A percentile compares a stretch with the other conserved stretches of the same genome.
These are phyloP conservation scores for Kuraishia borneana DNA, from an alignment of 805 yeast species.

Conservation along the genomic window DNA sequence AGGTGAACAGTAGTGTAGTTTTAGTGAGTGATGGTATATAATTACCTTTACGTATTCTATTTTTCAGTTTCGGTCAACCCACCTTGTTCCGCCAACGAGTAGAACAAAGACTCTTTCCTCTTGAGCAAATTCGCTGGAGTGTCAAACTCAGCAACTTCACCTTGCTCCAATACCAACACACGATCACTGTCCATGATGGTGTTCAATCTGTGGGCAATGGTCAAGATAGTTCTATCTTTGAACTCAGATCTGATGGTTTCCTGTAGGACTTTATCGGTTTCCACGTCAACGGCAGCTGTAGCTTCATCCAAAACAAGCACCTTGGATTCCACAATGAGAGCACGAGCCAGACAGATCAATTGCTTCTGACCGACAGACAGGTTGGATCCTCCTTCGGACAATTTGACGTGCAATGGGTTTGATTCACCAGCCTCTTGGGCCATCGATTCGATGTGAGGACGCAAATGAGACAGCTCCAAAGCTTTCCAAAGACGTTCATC, in stretches of 20 bases:
- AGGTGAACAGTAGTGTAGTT: neutral
- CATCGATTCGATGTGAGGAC: slow-evolving; percentile 46
- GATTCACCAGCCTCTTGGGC: slow-evolving; percentile 25
- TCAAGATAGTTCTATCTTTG: slow-evolving; percentile 65
- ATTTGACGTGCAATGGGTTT: slow-evolving; percentile 14
- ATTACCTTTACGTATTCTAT: neutral
- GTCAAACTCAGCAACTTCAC: slow-evolving; percentile 68
- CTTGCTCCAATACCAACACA: slow-evolving; percentile 66
- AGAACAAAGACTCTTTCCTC: slow-evolving; percentile 59
- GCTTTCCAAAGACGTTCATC: slow-evolving; percentile 84
- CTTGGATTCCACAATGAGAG: slow-evolving; percentile 51
- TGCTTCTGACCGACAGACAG: slow-evolving; percentile 85
- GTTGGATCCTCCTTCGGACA: slow-evolving; percentile 39
- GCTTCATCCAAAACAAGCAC: slow-evolving; percentile 75
- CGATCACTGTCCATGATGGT: slow-evolving; percentile 76
- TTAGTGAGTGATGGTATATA: too few relatives aligned
- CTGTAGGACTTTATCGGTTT: slow-evolving; percentile 69
- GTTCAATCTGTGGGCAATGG: slow-evolving; percentile 78
- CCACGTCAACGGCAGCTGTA: slow-evolving; percentile 83
- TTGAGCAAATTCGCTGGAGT: slow-evolving; percentile 57
- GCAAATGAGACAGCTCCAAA: slow-evolving; percentile 67
- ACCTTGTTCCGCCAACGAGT: slow-evolving; percentile 72
- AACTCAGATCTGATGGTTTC: slow-evolving; percentile 69
- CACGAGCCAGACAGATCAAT: slow-evolving; percentile 73
- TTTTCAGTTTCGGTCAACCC: slow-evolving; percentile 29